Conservation (phyloP, 1,284 basidiomycete genomes). For the Vanrija sp. region DNA sequence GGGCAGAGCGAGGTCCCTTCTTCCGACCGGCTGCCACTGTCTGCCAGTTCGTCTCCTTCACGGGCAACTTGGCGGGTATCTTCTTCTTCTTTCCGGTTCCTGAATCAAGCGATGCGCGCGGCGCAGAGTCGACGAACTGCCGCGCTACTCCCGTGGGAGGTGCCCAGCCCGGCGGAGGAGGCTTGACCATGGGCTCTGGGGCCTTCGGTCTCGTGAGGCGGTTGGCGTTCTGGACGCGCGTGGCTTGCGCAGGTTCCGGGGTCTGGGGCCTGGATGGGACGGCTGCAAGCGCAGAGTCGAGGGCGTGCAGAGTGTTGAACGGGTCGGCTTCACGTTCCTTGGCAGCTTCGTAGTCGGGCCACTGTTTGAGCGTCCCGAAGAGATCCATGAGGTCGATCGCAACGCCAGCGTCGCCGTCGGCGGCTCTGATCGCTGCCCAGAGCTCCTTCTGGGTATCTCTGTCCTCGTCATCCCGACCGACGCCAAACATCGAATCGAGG, state of each 20-base stretch:
- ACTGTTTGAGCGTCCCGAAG: conserved; percentile 33
- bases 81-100: neutral
- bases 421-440: conserved; percentile 23
- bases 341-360: conserved; percentile 32
- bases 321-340: conserved; percentile 9
- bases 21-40: conserved; percentile 23
- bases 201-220: conserved; percentile 7
- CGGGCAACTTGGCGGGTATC: conserved; percentile 15
- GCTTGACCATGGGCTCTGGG: neutral
- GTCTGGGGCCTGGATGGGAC: neutral
- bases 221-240: conserved; percentile 7
- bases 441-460: neutral
- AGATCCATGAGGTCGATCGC: conserved; percentile 45
- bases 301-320: neutral
- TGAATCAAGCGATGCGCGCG: neutral
- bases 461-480: conserved; percentile 1
- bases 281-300: neutral
- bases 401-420: conserved; percentile 31
- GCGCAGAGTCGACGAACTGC: neutral
- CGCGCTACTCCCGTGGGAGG: neutral
- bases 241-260: neutral
- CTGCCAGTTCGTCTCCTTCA: conserved; percentile 31
- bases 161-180: neutral
- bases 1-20: conserved; percentile 3
- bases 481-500: conserved; percentile 36